phyloP scores from a whole-genome alignment of 352 stramenopile genomes.

The Phytophthora quininea region DNA sequence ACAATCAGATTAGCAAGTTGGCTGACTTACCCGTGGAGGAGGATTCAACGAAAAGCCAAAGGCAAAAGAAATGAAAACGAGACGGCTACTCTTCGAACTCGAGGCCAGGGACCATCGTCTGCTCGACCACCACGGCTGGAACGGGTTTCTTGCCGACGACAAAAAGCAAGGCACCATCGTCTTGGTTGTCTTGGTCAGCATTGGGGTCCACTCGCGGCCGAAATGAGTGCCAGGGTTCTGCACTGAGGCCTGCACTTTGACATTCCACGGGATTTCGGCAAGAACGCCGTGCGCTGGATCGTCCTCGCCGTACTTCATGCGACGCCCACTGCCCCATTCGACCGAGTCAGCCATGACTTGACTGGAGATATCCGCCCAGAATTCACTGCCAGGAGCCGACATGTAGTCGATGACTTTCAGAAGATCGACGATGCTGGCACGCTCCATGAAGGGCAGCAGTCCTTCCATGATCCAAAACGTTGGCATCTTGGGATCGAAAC shows the following conservation, averaged over 20 bases:
- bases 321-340: conserved; percentile 21
- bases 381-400: conserved; percentile 49
- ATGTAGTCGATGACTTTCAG: conserved; percentile 54
- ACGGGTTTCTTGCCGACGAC: conserved; percentile 39
- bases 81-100: too few species aligned
- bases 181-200: conserved; percentile 24
- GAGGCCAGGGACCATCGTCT: too few species aligned
- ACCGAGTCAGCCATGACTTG: conserved; percentile 25
- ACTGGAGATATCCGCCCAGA: conserved; percentile 61
- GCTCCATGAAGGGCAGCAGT: conserved; percentile 50
- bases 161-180: conserved; percentile 24
- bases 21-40: too few species aligned
- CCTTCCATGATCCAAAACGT: conserved; percentile 72
- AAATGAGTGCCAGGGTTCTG: conserved; percentile 39
- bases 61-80: too few species aligned
- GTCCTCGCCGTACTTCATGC: conserved; percentile 59
- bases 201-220: conserved; percentile 46
- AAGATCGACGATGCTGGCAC: conserved; percentile 43
- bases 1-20: too few species aligned
- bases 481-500: conserved; percentile 50
- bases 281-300: conserved; percentile 57
- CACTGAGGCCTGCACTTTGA: conserved; percentile 45
- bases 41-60: too few species aligned
- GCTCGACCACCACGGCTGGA: background rate
- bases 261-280: conserved; percentile 39